phyloP scores from a whole-genome alignment of 768 basidiomycete species.

The Boletus insuetus region DNA sequence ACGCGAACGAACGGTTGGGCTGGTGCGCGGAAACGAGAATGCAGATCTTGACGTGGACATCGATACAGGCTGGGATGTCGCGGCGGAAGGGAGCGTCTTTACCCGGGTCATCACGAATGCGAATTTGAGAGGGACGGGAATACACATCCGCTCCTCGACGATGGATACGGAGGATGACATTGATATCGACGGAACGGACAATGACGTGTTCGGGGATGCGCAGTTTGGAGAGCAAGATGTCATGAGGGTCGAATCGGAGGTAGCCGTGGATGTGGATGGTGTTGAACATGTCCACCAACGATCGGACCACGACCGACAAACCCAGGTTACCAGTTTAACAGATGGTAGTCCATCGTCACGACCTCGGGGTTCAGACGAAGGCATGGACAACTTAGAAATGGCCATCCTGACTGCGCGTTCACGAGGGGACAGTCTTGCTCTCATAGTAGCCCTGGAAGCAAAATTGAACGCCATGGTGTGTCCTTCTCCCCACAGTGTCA shows the following conservation, averaged over 20 bases:
- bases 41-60: conserved; percentile 32
- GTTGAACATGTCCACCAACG: conserved; percentile 1
- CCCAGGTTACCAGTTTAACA: conserved; percentile 26
- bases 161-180: conserved; percentile 76
- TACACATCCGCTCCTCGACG: conserved; percentile 55
- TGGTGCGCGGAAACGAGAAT: conserved; percentile 33
- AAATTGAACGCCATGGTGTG: conserved; percentile 59
- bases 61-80: conserved; percentile 40
- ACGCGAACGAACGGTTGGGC: conserved; percentile 24
- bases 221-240: conserved; percentile 80
- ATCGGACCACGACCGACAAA: conserved; percentile 31
- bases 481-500: conserved; percentile 29
- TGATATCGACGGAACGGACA: conserved; percentile 78
- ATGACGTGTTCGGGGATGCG: conserved; percentile 58
- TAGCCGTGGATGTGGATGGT: conserved; percentile 12
- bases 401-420: conserved; percentile 50
- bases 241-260: conserved; percentile 35
- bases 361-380: conserved; percentile 23
- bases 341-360: neutral
- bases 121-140: conserved; percentile 59
- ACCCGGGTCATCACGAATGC: conserved; percentile 35
- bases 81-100: conserved; percentile 38
- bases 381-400: conserved; percentile 45
- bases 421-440: conserved; percentile 44
- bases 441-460: conserved; percentile 56